phyloP scores from a whole-genome alignment of 2,329 filamentous ascomycete genomes.

The Verticillium nonalfalfae region DNA sequence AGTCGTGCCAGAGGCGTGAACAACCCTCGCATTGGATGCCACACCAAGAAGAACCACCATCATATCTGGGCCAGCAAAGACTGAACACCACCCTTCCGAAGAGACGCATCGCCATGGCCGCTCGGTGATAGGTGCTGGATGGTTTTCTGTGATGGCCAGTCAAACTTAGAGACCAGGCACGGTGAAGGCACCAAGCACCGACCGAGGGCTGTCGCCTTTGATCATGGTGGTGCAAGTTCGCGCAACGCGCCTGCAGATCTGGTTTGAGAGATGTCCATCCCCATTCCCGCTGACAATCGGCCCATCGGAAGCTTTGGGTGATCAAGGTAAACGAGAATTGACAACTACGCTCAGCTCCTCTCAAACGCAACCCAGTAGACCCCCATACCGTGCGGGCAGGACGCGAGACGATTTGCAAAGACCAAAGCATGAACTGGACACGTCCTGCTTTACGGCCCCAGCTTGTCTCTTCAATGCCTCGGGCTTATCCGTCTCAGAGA shows the following conservation, averaged over 20 bases:
- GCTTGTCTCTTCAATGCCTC: background rate
- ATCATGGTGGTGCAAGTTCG: background rate
- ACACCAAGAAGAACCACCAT: no score
- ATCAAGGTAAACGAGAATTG: background rate
- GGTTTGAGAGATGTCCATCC: background rate
- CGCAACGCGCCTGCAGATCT: background rate
- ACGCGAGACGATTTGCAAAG: background rate
- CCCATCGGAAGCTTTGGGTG: background rate
- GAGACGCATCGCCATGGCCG: background rate
- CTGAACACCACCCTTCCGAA: background rate
- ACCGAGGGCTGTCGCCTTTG: background rate
- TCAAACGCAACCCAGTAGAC: background rate
- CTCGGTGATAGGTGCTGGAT: background rate
- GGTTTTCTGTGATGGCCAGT: background rate
- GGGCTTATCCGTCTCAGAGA: background rate
- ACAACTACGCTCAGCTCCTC: background rate
- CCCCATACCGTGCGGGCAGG: no score
- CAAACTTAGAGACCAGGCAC: background rate
- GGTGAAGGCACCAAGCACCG: background rate
- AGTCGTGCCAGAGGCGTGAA: background rate
- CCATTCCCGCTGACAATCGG: background rate
- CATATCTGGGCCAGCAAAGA: background rate
- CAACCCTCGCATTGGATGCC: constrained; percentile 2
- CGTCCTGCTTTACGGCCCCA: background rate
- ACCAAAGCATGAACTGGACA: background rate